Conservation (phyloP, 305 asterid genomes). For the Solanum hybrid region DNA sequence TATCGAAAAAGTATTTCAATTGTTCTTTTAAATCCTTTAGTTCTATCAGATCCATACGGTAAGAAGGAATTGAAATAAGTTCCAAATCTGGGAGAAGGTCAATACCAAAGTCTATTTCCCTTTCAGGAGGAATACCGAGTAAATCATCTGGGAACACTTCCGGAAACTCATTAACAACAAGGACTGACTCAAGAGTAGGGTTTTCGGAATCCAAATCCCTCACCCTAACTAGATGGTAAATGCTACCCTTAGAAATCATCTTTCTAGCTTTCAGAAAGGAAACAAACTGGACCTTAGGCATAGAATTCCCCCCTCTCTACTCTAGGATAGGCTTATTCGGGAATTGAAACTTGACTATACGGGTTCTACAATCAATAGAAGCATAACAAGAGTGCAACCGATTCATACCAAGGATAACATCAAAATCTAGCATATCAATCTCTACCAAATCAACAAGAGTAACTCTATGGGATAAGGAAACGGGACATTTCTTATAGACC, state of each 20-base stretch:
- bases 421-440: not conserved
- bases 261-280: not conserved
- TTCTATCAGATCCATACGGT: not conserved
- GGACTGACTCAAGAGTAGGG: not conserved
- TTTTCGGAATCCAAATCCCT: not conserved
- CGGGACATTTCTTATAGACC: not conserved
- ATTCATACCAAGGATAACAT: not conserved
- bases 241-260: not conserved
- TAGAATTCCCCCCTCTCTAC: not conserved
- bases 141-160: not conserved
- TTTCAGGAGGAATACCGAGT: not conserved
- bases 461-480: not conserved
- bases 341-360: not conserved
- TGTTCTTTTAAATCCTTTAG: not conserved
- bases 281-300: not conserved
- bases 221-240: not conserved
- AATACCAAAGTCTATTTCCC: not conserved
- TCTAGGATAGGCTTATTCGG: not conserved
- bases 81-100: not conserved
- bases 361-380: not conserved
- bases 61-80: not conserved
- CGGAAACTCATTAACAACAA: not conserved
- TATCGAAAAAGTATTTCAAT: not conserved
- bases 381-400: not conserved
- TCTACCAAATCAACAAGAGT: not conserved